Evolutionary conservation across 306 rosid genomes (phyloP).

Genomic region (Abrus precatorius): DNA sequence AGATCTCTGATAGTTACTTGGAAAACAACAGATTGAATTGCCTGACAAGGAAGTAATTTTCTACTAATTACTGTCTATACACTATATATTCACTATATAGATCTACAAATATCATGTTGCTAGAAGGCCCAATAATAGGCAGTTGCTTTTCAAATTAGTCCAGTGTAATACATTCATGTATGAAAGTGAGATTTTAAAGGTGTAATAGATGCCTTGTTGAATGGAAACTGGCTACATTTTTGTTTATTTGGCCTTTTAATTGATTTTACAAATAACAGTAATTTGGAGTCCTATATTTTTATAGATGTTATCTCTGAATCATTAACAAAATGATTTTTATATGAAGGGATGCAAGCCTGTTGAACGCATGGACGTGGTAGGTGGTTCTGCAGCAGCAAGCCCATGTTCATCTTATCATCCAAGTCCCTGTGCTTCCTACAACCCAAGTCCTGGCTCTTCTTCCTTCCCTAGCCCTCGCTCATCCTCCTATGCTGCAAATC

Average conservation of each 20-base stretch:
- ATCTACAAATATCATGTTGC: neutral
- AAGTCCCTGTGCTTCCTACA: constrained; percentile 86
- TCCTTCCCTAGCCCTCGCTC: constrained; percentile 89
- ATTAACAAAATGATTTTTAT: constrained; percentile 16
- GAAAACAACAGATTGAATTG: neutral
- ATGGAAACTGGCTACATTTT: neutral
- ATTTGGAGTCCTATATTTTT: constrained; percentile 4
- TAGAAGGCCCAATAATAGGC: neutral
- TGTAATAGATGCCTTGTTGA: neutral
- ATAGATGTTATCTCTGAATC: constrained; percentile 7
- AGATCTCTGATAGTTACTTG: neutral
- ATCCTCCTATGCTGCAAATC: constrained; percentile 67
- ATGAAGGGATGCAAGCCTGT: constrained; percentile 88
- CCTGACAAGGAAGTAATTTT: neutral
- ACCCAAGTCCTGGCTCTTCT: constrained; percentile 92
- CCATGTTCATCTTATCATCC: constrained; percentile 83
- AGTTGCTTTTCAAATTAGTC: neutral
- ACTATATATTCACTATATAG: too few species aligned
- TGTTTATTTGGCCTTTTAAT: neutral
- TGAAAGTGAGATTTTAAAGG: neutral
- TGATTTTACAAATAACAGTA: constrained; percentile 6
- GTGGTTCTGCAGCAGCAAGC: constrained; percentile 72
- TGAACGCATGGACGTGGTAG: constrained; percentile 69
- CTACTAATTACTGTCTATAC: neutral
- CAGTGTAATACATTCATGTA: neutral